Base-by-base conservation (phyloP, 2,329 filamentous ascomycete genomes). In the Colletotrichum sp. region DNA sequence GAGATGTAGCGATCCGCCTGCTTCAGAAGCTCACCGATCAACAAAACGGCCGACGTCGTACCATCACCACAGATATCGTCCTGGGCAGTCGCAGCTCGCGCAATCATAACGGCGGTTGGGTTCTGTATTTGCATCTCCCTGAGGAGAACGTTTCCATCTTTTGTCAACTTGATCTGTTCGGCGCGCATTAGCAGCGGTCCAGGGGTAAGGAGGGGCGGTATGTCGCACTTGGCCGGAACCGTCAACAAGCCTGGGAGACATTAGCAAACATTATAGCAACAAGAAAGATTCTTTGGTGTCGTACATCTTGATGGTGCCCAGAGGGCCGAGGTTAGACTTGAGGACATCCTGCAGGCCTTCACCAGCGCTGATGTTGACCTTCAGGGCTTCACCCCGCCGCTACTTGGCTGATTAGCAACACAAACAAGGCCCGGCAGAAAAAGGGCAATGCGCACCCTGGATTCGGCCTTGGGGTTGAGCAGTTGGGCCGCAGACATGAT, bases 61-160 rank as follows among this genome's bases (percentile, higher is more conserved):
- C 97, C 97, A 85, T 99, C 97, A 82, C 97, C 97, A 81, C 95
- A 98, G 81, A 99, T 99, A 82, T 99, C 97, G 85, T 99, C 97
- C 85, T 99, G 96, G 79, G 97, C 97, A 48, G 97, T 99, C 74
- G 97, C 97, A 82, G 96, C 96, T 83, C 92, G 88, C 73, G 92
- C 92, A 84, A 94, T 94, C 92, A 94, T 94, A 78, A 97, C 97
- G 79, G 97, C 97, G 43, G 97, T 99, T 32, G 97, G 97, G 86
- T 99, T 99, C 88, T 98, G 96, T 84, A 99, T 99, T 92, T 99
- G 96, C 92, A 94, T 94, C 85, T 94, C 92, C 81, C 92, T 89
- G 78, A 94, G 86, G 30, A 94, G 89, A 77, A 99, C 96, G 82
- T 98, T 98, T 84, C 97, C 97, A 87, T 99, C 97, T 87, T 99